Evolutionary conservation across 164 flowering plant genomes (phyloP).

Genomic region (Magnolia sinica): DNA sequence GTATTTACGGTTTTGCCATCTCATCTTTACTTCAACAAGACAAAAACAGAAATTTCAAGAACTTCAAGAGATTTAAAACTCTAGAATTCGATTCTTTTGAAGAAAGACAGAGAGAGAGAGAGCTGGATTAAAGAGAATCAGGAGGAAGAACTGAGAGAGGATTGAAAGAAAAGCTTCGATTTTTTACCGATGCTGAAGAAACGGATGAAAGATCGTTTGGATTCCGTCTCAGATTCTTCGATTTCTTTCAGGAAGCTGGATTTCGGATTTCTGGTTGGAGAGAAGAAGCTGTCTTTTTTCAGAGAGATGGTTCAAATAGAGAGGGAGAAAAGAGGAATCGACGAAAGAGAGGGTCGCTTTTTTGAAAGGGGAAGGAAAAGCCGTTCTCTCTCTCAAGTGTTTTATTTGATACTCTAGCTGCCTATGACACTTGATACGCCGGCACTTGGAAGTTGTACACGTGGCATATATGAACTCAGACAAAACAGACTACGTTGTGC

Average conservation of each 20-base stretch:
- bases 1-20: not conserved
- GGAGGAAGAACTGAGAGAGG: not conserved
- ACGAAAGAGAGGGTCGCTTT: not conserved
- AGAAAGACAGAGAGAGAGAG: not conserved
- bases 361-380: slow-evolving; percentile 4
- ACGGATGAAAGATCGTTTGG: not conserved
- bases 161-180: not conserved
- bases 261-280: not conserved
- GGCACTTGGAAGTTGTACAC: no score
- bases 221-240: not conserved
- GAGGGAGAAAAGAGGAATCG: not conserved
- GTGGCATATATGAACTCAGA: no score
- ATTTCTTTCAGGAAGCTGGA: not conserved
- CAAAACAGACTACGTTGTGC: no score
- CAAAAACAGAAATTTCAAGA: not conserved
- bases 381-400: not conserved
- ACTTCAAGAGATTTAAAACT: not conserved
- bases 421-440: not conserved
- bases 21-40: not conserved
- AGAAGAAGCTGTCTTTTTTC: not conserved
- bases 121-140: not conserved
- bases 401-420: not conserved
- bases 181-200: not conserved
- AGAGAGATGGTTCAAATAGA: slow-evolving; percentile 4
- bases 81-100: not conserved